These are phyloP conservation scores for Boletus bicolor DNA, from an alignment of 768 basidiomycete genomes.

Conservation along the genomic window DNA sequence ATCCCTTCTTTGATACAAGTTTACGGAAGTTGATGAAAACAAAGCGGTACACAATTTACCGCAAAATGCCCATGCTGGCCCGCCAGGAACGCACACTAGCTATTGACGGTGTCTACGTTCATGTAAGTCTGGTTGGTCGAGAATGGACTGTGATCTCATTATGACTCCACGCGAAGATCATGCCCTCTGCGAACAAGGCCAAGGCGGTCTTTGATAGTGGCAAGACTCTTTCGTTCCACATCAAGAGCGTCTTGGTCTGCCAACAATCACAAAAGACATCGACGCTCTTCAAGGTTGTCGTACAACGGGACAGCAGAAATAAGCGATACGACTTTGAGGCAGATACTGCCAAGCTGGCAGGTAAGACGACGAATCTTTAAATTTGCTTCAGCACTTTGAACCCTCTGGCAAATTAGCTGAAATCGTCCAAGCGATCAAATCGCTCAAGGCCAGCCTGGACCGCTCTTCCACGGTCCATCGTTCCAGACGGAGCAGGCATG, in stretches of 20 bases:
- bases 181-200: slow-evolving; percentile 77
- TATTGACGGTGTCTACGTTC: slow-evolving; percentile 92
- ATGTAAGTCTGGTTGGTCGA: slow-evolving; percentile 45
- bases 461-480: slow-evolving; percentile 61
- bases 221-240: slow-evolving; percentile 90
- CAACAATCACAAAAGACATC: slow-evolving; percentile 80
- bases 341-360: slow-evolving; percentile 75
- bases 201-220: slow-evolving; percentile 85
- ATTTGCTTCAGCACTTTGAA: neutral
- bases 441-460: slow-evolving; percentile 62
- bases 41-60: slow-evolving; percentile 88
- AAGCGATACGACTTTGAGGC: slow-evolving; percentile 99
- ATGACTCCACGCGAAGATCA: slow-evolving; percentile 53
- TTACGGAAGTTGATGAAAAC: neutral
- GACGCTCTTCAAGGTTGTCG: slow-evolving; percentile 84
- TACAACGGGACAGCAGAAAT: slow-evolving; percentile 67
- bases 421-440: slow-evolving; percentile 71
- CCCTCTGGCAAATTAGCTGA: slow-evolving; percentile 45
- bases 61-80: slow-evolving; percentile 93
- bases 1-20: neutral
- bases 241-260: slow-evolving; percentile 80
- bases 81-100: slow-evolving; percentile 89
- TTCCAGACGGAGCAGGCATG: slow-evolving; percentile 60
- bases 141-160: neutral
- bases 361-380: slow-evolving; percentile 39